Evolutionary conservation across 805 yeast species (phyloP).

Genomic region (Lipomyces anomalus): DNA sequence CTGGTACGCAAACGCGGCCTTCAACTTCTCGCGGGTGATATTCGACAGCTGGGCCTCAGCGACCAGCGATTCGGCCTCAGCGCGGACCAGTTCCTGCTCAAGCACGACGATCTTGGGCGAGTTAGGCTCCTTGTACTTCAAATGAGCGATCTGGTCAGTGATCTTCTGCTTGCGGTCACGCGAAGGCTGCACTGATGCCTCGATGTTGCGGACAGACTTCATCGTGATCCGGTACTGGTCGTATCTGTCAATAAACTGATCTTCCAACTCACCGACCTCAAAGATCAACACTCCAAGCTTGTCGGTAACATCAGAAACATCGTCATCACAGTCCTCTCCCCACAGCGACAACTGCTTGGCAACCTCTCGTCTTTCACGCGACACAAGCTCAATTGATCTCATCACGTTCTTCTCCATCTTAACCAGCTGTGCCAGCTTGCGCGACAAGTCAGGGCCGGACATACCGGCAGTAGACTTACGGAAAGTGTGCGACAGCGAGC

Average conservation of each 20-base stretch:
- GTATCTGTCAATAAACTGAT: slow-evolving; percentile 95
- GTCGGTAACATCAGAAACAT: slow-evolving; percentile 93
- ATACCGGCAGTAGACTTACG: slow-evolving; percentile 52
- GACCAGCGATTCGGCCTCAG: slow-evolving; percentile 97
- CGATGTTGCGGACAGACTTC: slow-evolving; percentile 92
- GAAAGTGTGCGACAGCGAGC: slow-evolving; percentile 24
- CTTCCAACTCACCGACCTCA: slow-evolving; percentile 97
- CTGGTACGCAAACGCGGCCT: slow-evolving; percentile 95
- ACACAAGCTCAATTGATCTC: slow-evolving; percentile 88
- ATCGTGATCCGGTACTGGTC: slow-evolving; percentile 96
- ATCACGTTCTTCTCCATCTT: slow-evolving; percentile 95
- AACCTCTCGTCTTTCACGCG: slow-evolving; percentile 90
- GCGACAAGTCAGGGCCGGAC: slow-evolving; percentile 89
- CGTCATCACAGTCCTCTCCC: slow-evolving; percentile 98
- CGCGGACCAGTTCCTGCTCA: slow-evolving; percentile 98
- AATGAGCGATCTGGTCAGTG: slow-evolving; percentile 94
- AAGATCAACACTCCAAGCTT: slow-evolving; percentile 91
- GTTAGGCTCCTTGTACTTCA: slow-evolving; percentile 97
- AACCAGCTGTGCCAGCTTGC: slow-evolving; percentile 84
- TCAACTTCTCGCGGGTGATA: slow-evolving; percentile 95
- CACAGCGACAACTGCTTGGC: slow-evolving; percentile 95
- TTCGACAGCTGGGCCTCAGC: slow-evolving; percentile 98
- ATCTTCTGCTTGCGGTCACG: slow-evolving; percentile 97
- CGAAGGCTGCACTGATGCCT: slow-evolving; percentile 95
- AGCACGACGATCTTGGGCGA: slow-evolving; percentile 91